Conservation (phyloP, 352 stramenopile genomes). For the Phytopythium vexans region DNA sequence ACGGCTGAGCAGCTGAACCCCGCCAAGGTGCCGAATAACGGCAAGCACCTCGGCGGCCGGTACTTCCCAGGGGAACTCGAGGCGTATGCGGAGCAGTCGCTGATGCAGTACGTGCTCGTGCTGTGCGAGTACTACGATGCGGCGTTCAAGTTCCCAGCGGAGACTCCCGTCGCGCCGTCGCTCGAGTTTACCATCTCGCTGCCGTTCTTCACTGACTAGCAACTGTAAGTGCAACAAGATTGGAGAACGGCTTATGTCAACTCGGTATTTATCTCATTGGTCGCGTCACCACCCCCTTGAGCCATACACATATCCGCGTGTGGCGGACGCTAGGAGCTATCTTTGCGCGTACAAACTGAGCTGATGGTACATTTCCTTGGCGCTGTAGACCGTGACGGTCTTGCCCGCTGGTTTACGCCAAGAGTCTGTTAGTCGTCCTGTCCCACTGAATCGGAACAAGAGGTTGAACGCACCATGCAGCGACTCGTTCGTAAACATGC, state of each 20-base stretch:
- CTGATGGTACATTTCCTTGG: conserved; percentile 72
- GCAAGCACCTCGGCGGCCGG: conserved; percentile 2
- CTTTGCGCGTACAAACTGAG: conserved; percentile 75
- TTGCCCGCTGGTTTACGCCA: conserved; percentile 32
- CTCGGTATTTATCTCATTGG: no score
- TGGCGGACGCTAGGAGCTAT: conserved; percentile 8
- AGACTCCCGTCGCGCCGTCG: conserved; percentile 52
- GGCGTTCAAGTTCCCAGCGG: conserved; percentile 48
- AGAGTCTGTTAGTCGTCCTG: neutral
- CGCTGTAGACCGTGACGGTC: conserved; percentile 72
- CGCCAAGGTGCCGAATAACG: conserved; percentile 7
- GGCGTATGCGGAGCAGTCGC: conserved; percentile 65
- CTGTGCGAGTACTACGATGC: conserved; percentile 82
- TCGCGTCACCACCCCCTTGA: neutral
- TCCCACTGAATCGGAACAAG: neutral
- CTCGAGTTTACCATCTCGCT: conserved; percentile 82
- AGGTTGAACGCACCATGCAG: conserved; percentile 40
- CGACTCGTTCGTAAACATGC: conserved; percentile 72
- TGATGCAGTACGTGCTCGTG: conserved; percentile 77
- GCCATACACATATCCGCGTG: neutral
- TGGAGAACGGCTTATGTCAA: no score
- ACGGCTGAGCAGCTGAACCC: conserved; percentile 68
- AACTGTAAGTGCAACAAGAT: conserved; percentile 1
- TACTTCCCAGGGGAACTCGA: conserved; percentile 70
- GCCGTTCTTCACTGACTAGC: conserved; percentile 63